Base-by-base conservation (phyloP, 2,329 filamentous ascomycete species). In the Aschersonia sp. region DNA sequence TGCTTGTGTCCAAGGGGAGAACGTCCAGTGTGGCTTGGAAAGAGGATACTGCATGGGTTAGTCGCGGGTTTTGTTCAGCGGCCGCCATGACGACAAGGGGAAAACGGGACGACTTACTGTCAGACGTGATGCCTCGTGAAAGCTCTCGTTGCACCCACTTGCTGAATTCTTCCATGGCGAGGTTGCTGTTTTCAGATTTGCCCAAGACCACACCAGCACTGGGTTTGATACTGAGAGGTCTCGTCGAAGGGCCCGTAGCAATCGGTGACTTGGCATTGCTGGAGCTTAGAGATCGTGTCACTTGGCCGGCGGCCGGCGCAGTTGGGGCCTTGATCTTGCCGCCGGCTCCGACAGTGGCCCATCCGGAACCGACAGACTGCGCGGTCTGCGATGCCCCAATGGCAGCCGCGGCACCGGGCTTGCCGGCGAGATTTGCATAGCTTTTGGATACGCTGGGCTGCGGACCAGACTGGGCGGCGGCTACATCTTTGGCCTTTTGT, bases 261-360 rank as follows among this genome's bases (percentile, higher is more conserved):
- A 69, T 52, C 5, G 59, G 50, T 40, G 56, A 58, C 61, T 78
- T 74, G 53, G 67, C 52, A 48, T 55, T 66, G 20, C 61, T 59
- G 9, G 66, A 58, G 53, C 73, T 77, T 4, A 61, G 58, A 10
- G 73, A 61, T 29, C 75, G 48, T 38, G 20, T 73, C 38, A 59
- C 57, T 53, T 71, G 69, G 4, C 73, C 70, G 2, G 73, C 67
- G 2, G 73, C 67, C 10, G 80, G 74, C 0, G 72, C 77, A 3
- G 74, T 75, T 5, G 86, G 84, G 31, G 78, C 70, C 71, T 95
- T 97, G 45, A 85, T 78, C 70, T 96, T 98, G 10, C 92, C 92
- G 54, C 89, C 84, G 35, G 91, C 89, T 45, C 92, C 92, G 41
- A 98, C 91, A 0, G 89, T 97, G 9, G 89, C 91, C 92, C 92